Conservation (phyloP, 805 yeast species). For the Metschnikowia borealis region DNA sequence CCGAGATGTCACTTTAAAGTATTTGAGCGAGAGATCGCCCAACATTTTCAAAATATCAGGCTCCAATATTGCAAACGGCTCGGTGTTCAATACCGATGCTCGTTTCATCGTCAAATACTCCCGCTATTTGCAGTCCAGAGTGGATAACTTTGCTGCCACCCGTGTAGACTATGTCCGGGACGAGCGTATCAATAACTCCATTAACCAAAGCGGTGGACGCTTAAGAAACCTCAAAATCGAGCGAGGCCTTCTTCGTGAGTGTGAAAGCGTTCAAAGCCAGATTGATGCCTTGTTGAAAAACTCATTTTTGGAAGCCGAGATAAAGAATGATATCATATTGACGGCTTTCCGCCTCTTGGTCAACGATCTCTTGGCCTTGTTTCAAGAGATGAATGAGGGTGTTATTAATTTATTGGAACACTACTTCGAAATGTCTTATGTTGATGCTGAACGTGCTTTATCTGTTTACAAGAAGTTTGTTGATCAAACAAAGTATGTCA, state of each 20-base stretch:
- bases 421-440: conserved; percentile 85
- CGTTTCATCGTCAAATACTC: conserved; percentile 62
- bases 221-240: conserved; percentile 64
- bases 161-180: conserved; percentile 77
- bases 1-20: conserved; percentile 64
- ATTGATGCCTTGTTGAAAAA: conserved; percentile 72
- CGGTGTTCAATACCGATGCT: conserved; percentile 44
- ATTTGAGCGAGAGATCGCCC: conserved; percentile 44
- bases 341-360: conserved; percentile 85
- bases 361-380: conserved; percentile 81
- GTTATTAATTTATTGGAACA: conserved; percentile 91
- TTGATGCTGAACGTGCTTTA: conserved; percentile 83
- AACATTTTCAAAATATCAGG: conserved; percentile 46
- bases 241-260: conserved; percentile 78
- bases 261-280: conserved; percentile 80
- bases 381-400: conserved; percentile 91
- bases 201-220: conserved; percentile 52
- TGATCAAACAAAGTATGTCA: conserved; percentile 80
- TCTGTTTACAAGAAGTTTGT: conserved; percentile 82
- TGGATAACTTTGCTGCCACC: conserved; percentile 62
- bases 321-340: conserved; percentile 77
- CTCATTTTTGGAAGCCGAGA: conserved; percentile 72
- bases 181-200: conserved; percentile 45
- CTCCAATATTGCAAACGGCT: conserved; percentile 35
- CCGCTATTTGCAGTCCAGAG: conserved; percentile 64